These are phyloP conservation scores for Melampsora americana DNA, from an alignment of 1,284 basidiomycete species.

Conservation along the genomic window DNA sequence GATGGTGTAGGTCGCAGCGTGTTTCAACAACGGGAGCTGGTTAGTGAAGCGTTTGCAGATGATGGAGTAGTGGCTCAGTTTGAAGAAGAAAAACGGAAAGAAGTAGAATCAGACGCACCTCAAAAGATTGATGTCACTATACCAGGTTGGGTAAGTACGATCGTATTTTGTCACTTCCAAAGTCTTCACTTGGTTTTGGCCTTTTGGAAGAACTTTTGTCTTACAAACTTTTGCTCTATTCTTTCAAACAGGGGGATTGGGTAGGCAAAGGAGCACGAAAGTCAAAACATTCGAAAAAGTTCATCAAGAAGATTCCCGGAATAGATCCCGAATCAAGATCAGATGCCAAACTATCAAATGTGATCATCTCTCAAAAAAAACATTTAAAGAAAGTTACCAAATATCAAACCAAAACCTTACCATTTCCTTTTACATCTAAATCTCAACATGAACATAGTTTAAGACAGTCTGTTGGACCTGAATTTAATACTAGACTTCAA, in stretches of 20 bases:
- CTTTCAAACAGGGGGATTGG: conserved; percentile 75
- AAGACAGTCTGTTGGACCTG: conserved; percentile 73
- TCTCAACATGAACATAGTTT: conserved; percentile 84
- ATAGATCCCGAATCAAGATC: conserved; percentile 72
- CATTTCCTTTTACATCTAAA: conserved; percentile 85
- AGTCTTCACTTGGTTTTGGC: too few species aligned
- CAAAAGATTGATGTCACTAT: conserved; percentile 79
- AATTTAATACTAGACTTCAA: conserved; percentile 89
- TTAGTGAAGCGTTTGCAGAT: conserved; percentile 89
- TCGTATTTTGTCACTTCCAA: neutral
- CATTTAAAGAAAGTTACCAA: conserved; percentile 82
- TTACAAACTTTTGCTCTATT: conserved; percentile 12
- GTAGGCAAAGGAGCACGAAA: conserved; percentile 68
- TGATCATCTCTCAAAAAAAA: conserved; percentile 89
- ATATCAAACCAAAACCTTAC: conserved; percentile 82
- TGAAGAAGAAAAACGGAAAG: conserved; percentile 71
- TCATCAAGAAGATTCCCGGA: conserved; percentile 76
- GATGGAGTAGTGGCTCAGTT: conserved; percentile 92
- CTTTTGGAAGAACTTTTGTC: conserved; percentile 15
- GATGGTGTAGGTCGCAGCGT: conserved; percentile 60
- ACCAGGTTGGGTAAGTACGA: conserved; percentile 78
- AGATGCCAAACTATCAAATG: conserved; percentile 76
- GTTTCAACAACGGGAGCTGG: conserved; percentile 81
- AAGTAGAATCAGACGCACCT: conserved; percentile 79
- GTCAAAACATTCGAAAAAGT: conserved; percentile 57